These are phyloP conservation scores for Areca catechu DNA, from an alignment of 176 grass and related monocot species.

Conservation along the genomic window DNA sequence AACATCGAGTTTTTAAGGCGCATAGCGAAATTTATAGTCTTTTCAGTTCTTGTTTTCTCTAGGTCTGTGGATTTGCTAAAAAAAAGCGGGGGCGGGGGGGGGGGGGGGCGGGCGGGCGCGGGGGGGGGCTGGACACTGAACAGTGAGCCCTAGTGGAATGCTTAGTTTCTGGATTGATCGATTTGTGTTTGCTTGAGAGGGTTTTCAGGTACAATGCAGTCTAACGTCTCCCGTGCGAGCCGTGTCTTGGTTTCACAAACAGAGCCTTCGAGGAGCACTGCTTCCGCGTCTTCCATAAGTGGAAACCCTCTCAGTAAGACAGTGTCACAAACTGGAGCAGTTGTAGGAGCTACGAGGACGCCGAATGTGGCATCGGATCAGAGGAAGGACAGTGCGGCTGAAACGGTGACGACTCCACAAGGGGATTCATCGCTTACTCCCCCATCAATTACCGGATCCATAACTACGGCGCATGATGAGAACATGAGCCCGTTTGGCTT, in stretches of 20 bases:
- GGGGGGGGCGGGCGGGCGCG: no score
- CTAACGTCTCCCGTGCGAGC: conserved; percentile 43
- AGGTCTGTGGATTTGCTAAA: no score
- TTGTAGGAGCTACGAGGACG: conserved; percentile 6
- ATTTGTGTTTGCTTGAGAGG: conserved; percentile 19
- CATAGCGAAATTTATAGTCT: no score
- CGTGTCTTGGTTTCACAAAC: conserved; percentile 41
- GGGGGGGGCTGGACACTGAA: no score
- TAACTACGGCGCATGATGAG: conserved; percentile 19
- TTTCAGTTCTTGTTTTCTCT: no score
- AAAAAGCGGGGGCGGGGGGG: no score
- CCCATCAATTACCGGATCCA: conserved; percentile 25
- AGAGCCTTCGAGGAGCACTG: conserved; percentile 19
- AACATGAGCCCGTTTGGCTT: conserved; percentile 20
- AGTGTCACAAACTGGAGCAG: conserved; percentile 23
- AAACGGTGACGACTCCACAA: conserved; percentile 13
- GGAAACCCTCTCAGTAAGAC: conserved; percentile 17
- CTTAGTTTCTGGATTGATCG: not conserved
- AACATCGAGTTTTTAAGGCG: no score
- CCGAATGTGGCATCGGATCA: conserved; percentile 14
- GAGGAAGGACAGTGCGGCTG: conserved; percentile 19
- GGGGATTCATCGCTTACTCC: conserved; percentile 28
- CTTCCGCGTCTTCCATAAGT: conserved; percentile 18
- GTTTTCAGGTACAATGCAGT: conserved; percentile 39
- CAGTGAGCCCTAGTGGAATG: no score